phyloP scores from a whole-genome alignment of 108 stramenopile genomes.

The Nitzschia palea region DNA sequence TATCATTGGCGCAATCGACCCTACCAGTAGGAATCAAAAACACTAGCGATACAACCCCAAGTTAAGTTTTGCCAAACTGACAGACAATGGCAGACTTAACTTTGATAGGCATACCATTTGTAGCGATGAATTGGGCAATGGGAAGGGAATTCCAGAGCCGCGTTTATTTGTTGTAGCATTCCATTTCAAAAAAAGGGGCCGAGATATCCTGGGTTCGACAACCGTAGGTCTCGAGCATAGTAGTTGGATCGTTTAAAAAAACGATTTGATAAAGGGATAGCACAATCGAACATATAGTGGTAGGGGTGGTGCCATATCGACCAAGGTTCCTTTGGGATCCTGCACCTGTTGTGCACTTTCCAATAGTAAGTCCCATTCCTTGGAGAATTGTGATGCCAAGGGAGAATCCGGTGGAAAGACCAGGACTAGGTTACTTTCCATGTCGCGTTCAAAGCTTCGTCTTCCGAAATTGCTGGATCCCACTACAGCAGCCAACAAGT shows the following conservation, averaged over 20 bases:
- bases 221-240: no score
- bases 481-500: constrained; percentile 53
- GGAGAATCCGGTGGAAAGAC: constrained; percentile 43
- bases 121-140: no score
- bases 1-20: no score
- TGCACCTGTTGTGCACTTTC: not conserved
- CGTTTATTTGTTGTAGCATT: no score
- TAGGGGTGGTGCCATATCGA: constrained; percentile 17
- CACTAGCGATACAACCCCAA: no score
- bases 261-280: constrained; percentile 31
- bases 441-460: constrained; percentile 65
- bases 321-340: constrained; percentile 6
- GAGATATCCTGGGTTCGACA: no score
- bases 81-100: no score
- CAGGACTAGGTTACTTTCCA: constrained; percentile 80
- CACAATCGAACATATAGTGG: constrained; percentile 18
- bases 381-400: not conserved
- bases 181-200: no score
- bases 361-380: constrained; percentile 27
- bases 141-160: no score
- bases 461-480: constrained; percentile 84
- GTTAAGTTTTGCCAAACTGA: no score
- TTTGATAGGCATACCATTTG: no score
- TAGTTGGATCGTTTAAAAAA: constrained; percentile 27
- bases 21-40: no score